These are phyloP conservation scores for Blastocystis sp. DNA, from an alignment of 352 stramenopile species.

Conservation along the genomic window DNA sequence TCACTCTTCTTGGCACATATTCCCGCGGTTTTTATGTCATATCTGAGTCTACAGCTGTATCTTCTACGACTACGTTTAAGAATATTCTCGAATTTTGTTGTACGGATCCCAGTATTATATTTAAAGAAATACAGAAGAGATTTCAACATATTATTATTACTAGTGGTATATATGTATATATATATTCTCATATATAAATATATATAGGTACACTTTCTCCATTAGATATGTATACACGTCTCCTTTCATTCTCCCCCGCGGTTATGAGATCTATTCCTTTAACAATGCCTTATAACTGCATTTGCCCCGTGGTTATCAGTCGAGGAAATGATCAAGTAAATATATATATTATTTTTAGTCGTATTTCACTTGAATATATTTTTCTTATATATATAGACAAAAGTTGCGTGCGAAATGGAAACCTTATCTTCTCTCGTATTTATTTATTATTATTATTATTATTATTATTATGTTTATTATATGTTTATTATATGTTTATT, in stretches of 20 bases:
- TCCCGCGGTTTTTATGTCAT: conserved; percentile 16
- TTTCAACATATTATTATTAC: conserved; percentile 67
- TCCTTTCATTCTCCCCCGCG: conserved; percentile 87
- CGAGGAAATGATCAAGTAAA: conserved; percentile 72
- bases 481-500: no score
- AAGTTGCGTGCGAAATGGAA: no score
- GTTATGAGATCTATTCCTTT: conserved; percentile 90
- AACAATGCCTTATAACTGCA: conserved; percentile 68
- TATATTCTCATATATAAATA: conserved; percentile 63
- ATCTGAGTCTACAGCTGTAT: conserved; percentile 1
- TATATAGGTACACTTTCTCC: conserved; percentile 77
- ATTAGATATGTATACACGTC: conserved; percentile 90
- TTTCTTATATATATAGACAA: no score
- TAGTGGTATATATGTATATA: conserved; percentile 38
- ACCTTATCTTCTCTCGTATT: no score
- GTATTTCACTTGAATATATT: no score
- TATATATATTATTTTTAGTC: background rate
- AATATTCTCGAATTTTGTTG: conserved; percentile 74
- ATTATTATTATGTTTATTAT: no score
- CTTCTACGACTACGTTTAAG: conserved; percentile 42
- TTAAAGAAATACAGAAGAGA: conserved; percentile 88
- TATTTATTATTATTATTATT: no score
- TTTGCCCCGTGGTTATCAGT: conserved; percentile 89
- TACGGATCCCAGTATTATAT: conserved; percentile 83
- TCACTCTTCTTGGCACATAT: conserved; percentile 43